Evolutionary conservation across 2,329 filamentous ascomycete genomes (phyloP), one percentile per base, ranked within the genome.

Genomic region (Neonectria magnoliae): DNA sequence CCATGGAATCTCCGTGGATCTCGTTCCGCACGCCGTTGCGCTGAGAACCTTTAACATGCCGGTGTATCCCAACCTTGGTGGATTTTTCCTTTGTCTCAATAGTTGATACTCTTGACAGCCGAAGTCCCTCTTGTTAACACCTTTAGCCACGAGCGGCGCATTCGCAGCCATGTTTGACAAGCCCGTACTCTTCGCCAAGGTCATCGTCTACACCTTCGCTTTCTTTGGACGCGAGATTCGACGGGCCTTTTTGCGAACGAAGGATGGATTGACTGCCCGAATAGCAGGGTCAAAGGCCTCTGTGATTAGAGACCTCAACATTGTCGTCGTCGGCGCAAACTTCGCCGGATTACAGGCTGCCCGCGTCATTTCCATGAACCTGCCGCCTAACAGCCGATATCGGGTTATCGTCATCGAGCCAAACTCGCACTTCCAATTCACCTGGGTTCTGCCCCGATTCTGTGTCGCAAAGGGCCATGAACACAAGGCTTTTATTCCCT

Each of bases 341-440:
- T 89, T 88, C 69, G 85, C 85, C 0, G 88, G 88, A 2, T 82
- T 82, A 64, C 80, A 84, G 48, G 80, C 82, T 6, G 82, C 82
- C 0, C 79, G 79, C n/a, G 76, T 80, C 10, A 80, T 90, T 5
- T 79, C 82, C n/a, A 76, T 79, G 22, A 78, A 81, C 5, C 74
- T 90, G 0, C 83, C 86, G 0, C 79, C 81, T 0, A 76, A 82
- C 36, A 80, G 78, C 36, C 76, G 73, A 9, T 88, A 84, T 73
- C 80, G 81, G 4, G 82, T 89, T 4, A 77, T 90, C 0, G 77
- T 90, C 4, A 73, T 90, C 29, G 88, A 91, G 74, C 85, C 84
- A 50, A 87, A 88, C 71, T 83, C 81, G 4, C 87, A 90, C 74
- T 87, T 90, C 73, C 84, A 90, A 67, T 88, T 86, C 69, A 85